These are phyloP conservation scores for Aspergillus quadricinctus DNA, from an alignment of 2,329 filamentous ascomycete species.

Conservation along the genomic window DNA sequence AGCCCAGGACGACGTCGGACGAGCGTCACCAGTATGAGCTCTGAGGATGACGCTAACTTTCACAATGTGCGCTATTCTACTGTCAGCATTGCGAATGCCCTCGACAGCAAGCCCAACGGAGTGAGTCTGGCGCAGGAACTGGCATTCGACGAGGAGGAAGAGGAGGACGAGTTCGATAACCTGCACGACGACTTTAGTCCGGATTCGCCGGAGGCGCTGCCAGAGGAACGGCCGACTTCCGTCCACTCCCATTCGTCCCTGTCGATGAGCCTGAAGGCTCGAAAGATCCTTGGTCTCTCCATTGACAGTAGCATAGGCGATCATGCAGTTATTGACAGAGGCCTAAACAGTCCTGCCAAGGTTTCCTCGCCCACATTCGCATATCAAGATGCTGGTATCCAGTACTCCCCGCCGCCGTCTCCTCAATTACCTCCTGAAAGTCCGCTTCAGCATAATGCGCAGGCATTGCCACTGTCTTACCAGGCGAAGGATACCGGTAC, in stretches of 20 bases:
- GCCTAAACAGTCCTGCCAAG: constrained; percentile 46
- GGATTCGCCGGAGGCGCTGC: constrained; percentile 41
- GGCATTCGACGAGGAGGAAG: constrained; percentile 67
- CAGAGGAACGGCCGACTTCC: constrained; percentile 41
- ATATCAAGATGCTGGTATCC: constrained; percentile 73
- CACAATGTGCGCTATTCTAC: constrained; percentile 67
- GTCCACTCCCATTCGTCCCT: constrained; percentile 36
- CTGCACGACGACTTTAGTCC: constrained; percentile 69
- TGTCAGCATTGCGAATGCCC: constrained; percentile 53
- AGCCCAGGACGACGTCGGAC: constrained; percentile 59
- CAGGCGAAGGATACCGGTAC: constrained; percentile 27
- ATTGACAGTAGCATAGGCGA: constrained; percentile 29
- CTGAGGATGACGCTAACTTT: constrained; percentile 43
- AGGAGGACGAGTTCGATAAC: constrained; percentile 58
- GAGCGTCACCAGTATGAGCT: constrained; percentile 50
- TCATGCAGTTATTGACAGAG: constrained; percentile 20
- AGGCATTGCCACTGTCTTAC: constrained; percentile 3
- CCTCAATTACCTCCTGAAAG: constrained; percentile 40
- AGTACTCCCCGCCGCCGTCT: constrained; percentile 79
- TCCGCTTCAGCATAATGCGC: background rate
- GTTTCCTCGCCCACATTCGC: constrained; percentile 43
- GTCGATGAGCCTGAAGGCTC: constrained; percentile 37
- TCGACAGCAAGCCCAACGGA: constrained; percentile 58
- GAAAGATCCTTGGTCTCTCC: constrained; percentile 44
- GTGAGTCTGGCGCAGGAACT: constrained; percentile 87